These are phyloP conservation scores for Periglandula ipomoeae DNA, from an alignment of 2,329 filamentous ascomycete genomes.

Conservation along the genomic window DNA sequence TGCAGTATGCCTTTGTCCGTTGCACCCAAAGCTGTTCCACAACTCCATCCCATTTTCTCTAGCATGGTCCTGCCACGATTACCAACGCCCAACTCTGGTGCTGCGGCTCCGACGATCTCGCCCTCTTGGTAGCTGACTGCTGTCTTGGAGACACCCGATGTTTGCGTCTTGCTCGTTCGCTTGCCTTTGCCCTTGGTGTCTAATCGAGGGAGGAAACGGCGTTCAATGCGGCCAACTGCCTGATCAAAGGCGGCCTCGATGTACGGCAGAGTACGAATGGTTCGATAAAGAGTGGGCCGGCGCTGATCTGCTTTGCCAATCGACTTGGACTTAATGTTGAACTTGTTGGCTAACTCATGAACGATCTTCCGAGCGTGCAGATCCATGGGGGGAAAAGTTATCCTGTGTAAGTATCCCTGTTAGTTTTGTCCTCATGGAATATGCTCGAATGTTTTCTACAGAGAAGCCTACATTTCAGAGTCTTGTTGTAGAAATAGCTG, in stretches of 20 bases:
- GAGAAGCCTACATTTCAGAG: conserved; percentile 47
- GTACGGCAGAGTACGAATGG: conserved; percentile 53
- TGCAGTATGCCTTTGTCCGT: conserved; percentile 75
- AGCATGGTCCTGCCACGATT: conserved; percentile 83
- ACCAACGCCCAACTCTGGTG: conserved; percentile 71
- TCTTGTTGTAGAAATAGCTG: conserved; percentile 57
- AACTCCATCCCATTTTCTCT: conserved; percentile 96
- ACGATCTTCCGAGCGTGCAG: conserved; percentile 67
- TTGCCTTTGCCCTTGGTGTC: conserved; percentile 30
- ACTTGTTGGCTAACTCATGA: conserved; percentile 66
- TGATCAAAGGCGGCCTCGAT: conserved; percentile 45
- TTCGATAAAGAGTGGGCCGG: conserved; percentile 71
- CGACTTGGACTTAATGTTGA: conserved; percentile 79
- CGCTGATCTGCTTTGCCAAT: conserved; percentile 63
- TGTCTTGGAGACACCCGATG: conserved; percentile 10
- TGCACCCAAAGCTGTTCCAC: conserved; percentile 74
- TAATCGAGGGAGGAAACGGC: conserved; percentile 46
- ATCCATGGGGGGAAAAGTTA: conserved; percentile 76
- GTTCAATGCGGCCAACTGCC: conserved; percentile 35
- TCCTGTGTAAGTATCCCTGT: conserved; percentile 11
- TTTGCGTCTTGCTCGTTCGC: conserved; percentile 21
- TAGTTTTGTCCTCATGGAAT: not conserved
- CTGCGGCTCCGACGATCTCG: conserved; percentile 76
- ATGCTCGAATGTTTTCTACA: not conserved
- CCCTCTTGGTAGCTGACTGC: conserved; percentile 61